Percentiles rank a stretch among this genome's conserved stretches.
Conservation (phyloP, 176 grass and related monocot genomes). For the Triticum urartu region DNA sequence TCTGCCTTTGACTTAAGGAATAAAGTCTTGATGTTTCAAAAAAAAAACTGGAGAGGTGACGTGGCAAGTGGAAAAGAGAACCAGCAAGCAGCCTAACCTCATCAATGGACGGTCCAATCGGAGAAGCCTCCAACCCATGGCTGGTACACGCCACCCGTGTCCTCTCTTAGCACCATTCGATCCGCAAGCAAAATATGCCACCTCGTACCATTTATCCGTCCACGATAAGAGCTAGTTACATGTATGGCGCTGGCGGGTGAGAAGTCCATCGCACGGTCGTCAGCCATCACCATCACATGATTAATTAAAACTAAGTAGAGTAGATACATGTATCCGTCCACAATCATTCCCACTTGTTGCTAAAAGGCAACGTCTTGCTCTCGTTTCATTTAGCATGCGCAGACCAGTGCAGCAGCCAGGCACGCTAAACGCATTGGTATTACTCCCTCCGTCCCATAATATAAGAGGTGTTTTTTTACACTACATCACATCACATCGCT, state of each 20-base stretch:
- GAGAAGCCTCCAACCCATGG: neutral
- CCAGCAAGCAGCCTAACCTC: neutral
- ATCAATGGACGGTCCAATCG: neutral
- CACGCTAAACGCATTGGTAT: neutral
- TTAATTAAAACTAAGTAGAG: neutral
- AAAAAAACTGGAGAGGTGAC: too few species aligned
- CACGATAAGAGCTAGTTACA: too few species aligned
- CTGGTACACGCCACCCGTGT: neutral
- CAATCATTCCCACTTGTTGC: neutral
- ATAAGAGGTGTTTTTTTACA: too few species aligned
- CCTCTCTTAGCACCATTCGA: neutral
- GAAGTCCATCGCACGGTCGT: neutral
- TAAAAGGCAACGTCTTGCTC: neutral
- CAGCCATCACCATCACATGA: neutral
- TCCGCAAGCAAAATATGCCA: neutral
- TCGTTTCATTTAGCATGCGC: neutral
- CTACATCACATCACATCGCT: too few species aligned
- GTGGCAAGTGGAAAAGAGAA: too few species aligned
- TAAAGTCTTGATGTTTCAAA: too few species aligned
- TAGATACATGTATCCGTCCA: neutral
- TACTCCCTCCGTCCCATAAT: too few species aligned
- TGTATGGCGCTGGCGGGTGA: neutral
- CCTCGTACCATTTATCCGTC: neutral
- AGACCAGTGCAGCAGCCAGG: neutral
- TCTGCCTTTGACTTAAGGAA: too few species aligned